Percentiles rank a stretch among this genome's conserved stretches.
Evolutionary conservation across 2,329 filamentous ascomycete genomes (phyloP).

Genomic region (Penicillium sumatraense): DNA sequence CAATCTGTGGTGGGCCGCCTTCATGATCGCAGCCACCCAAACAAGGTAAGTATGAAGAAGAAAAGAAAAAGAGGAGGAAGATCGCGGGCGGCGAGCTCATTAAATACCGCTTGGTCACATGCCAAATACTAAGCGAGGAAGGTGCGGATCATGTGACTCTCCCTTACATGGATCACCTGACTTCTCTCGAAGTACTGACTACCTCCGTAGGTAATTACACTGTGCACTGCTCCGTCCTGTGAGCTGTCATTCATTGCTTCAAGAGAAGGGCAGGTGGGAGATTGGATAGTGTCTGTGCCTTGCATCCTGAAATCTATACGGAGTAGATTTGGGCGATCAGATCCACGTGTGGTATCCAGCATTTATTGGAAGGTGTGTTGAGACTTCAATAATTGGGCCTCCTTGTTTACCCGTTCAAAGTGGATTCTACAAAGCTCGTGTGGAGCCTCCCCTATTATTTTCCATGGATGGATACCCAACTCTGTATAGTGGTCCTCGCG

Average conservation of each 20-base stretch:
- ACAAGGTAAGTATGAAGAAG: constrained; percentile 59
- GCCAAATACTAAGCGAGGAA: constrained; percentile 26
- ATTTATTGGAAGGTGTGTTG: constrained; percentile 1
- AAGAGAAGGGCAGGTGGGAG: not conserved
- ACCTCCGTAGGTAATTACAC: too few species aligned
- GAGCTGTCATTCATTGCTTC: too few species aligned
- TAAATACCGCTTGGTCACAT: constrained; percentile 35
- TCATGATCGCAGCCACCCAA: constrained; percentile 53
- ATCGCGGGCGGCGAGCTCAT: constrained; percentile 11
- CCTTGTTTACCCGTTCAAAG: constrained; percentile 10
- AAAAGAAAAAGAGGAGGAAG: constrained; percentile 44
- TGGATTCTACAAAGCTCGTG: constrained; percentile 20
- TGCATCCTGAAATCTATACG: constrained; percentile 17
- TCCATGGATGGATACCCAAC: constrained; percentile 15
- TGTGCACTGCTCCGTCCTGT: too few species aligned
- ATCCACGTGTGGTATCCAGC: constrained; percentile 2
- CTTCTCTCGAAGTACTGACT: too few species aligned
- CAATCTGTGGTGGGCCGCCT: constrained; percentile 50
- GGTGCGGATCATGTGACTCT: not conserved
- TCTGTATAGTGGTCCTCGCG: constrained; percentile 11
- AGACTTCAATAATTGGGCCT: constrained; percentile 24
- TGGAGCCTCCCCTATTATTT: constrained; percentile 27
- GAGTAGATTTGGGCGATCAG: not conserved
- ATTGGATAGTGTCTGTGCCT: constrained; percentile 8
- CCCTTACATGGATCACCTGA: not conserved